Percentiles rank a stretch among this genome's conserved stretches.
Conservation (phyloP, 1,284 basidiomycete species). For the Ceratobasidium sp. region DNA sequence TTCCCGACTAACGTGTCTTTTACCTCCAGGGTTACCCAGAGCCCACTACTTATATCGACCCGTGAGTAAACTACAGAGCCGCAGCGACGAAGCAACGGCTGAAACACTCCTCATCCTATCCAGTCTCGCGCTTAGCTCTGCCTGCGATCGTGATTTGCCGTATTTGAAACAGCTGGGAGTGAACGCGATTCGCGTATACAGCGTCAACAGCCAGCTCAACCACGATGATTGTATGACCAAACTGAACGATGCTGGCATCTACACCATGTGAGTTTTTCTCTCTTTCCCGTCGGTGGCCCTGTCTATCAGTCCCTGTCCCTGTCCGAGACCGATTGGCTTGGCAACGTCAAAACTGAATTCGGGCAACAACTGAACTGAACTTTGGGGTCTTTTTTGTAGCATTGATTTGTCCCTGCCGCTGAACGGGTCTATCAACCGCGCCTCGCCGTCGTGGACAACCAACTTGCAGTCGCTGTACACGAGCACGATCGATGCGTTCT, state of each 20-base stretch:
- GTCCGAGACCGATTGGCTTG: not conserved
- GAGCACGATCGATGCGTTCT: constrained; percentile 82
- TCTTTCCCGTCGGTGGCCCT: constrained; percentile 21
- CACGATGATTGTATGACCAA: constrained; percentile 89
- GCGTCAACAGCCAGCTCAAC: constrained; percentile 83
- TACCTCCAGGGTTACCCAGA: constrained; percentile 47
- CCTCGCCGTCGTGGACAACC: constrained; percentile 83
- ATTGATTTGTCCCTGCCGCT: constrained; percentile 88
- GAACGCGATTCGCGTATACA: constrained; percentile 84
- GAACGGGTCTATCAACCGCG: constrained; percentile 86
- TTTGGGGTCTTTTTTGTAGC: constrained; percentile 60
- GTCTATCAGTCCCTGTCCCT: not conserved
- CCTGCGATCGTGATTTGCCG: constrained; percentile 85
- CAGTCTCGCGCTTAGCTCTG: constrained; percentile 70
- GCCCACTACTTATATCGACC: constrained; percentile 59
- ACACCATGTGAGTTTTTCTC: constrained; percentile 76
- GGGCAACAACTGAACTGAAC: constrained; percentile 19
- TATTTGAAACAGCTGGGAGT: constrained; percentile 71
- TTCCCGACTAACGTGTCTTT: not conserved
- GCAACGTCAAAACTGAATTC: constrained; percentile 8
- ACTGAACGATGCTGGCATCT: constrained; percentile 85
- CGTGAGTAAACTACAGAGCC: constrained; percentile 8
- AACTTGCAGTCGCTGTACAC: constrained; percentile 85
- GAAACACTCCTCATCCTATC: constrained; percentile 71
- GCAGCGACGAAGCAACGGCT: not conserved